Percentiles rank a stretch among this genome's conserved stretches.
These are phyloP conservation scores for Fusarium euwallaceae DNA, from an alignment of 2,329 filamentous ascomycete genomes.

Conservation along the genomic window DNA sequence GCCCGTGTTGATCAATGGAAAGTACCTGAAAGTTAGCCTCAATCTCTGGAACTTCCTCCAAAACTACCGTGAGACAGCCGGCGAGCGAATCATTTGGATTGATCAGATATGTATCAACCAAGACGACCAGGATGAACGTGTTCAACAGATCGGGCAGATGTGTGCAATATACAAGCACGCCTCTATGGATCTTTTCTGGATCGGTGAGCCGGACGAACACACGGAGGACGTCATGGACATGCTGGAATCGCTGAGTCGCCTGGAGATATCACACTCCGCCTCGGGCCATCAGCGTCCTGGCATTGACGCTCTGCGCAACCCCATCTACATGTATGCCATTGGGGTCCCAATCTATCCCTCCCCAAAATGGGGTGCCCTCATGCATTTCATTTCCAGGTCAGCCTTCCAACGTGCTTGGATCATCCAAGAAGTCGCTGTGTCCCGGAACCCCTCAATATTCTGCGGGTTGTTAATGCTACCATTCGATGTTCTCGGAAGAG, in stretches of 20 bases:
- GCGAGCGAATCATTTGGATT: background rate
- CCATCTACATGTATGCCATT: background rate
- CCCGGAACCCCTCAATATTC: background rate
- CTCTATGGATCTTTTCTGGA: background rate
- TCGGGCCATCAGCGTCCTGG: background rate
- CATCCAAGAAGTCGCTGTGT: background rate
- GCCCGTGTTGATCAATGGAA: background rate
- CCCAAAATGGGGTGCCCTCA: background rate
- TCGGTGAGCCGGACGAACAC: background rate
- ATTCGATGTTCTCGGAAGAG: background rate
- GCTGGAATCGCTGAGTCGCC: background rate
- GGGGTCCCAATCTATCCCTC: background rate
- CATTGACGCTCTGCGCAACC: background rate
- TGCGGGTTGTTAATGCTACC: background rate
- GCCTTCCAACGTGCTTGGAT: background rate
- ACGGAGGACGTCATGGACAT: background rate
- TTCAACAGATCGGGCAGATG: background rate
- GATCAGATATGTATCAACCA: slow-evolving; percentile 2
- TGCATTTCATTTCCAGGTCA: background rate
- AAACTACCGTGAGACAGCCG: background rate
- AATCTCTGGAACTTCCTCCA: background rate
- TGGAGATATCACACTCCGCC: background rate
- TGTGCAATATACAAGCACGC: background rate
- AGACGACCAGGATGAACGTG: background rate
- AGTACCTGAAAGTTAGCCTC: background rate